Percentiles rank a stretch among this genome's conserved stretches.
These are phyloP conservation scores for Cucumis cinereus DNA, from an alignment of 306 rosid species.

Conservation along the genomic window DNA sequence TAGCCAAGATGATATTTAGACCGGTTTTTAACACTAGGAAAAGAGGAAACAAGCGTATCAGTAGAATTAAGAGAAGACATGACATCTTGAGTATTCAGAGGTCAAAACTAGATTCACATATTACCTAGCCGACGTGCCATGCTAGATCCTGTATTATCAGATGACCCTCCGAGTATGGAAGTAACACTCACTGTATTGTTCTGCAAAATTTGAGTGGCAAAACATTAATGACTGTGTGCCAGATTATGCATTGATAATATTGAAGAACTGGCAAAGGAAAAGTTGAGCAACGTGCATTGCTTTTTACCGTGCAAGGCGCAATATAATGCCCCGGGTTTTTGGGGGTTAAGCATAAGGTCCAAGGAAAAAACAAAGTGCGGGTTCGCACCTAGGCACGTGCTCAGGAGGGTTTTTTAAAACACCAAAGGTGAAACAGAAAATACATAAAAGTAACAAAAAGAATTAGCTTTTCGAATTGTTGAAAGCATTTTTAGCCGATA, in stretches of 20 bases:
- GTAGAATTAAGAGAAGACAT: neutral
- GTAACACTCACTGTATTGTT: slow-evolving; percentile 48
- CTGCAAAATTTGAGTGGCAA: slow-evolving; percentile 14
- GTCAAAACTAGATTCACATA: neutral
- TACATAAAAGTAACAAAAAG: neutral
- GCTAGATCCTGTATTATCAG: slow-evolving; percentile 79
- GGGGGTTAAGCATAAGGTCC: too few species aligned
- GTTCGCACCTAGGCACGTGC: too few species aligned
- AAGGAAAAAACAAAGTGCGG: too few species aligned
- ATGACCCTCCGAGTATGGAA: slow-evolving; percentile 72
- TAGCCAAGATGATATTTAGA: slow-evolving; percentile 65
- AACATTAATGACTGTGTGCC: neutral
- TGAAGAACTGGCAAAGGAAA: neutral
- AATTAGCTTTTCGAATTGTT: neutral
- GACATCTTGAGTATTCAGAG: neutral
- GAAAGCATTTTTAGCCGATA: neutral
- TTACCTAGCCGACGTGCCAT: slow-evolving; percentile 77
- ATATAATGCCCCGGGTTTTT: too few species aligned
- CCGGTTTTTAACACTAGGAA: slow-evolving; percentile 63
- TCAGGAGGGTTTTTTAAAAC: too few species aligned
- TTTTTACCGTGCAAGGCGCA: too few species aligned
- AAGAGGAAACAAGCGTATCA: slow-evolving; percentile 9
- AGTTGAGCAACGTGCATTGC: too few species aligned
- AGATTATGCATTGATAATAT: neutral
- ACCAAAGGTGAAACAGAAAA: too few species aligned